These are phyloP conservation scores for Wickerhamomyces strasburgensis DNA, from an alignment of 805 yeast species.

Conservation along the genomic window DNA sequence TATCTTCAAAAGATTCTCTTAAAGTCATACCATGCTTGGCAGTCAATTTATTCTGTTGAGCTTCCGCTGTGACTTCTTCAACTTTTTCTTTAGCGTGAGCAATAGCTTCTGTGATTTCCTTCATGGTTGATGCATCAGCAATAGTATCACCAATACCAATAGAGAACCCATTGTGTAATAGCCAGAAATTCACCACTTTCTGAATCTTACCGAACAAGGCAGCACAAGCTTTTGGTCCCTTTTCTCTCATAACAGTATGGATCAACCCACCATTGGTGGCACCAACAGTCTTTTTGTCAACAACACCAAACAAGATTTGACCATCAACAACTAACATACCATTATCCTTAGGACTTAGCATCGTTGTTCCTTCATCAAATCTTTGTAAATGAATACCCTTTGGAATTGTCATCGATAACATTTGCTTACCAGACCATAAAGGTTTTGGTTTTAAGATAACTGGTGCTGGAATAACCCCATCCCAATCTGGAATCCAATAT, in stretches of 20 bases:
- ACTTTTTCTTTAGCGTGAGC: slow-evolving; percentile 91
- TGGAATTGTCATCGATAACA: slow-evolving; percentile 89
- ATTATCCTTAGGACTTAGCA: slow-evolving; percentile 81
- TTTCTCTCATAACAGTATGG: slow-evolving; percentile 96
- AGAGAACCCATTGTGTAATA: slow-evolving; percentile 93
- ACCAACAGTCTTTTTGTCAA: slow-evolving; percentile 97
- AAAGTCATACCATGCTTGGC: slow-evolving; percentile 99
- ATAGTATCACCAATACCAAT: slow-evolving; percentile 99
- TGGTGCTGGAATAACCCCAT: slow-evolving; percentile 95
- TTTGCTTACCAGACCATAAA: slow-evolving; percentile 96
- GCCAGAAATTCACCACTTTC: slow-evolving; percentile 94
- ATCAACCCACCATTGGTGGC: slow-evolving; percentile 97
- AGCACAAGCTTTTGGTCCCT: slow-evolving; percentile 89
- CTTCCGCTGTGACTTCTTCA: slow-evolving; percentile 87
- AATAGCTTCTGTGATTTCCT: slow-evolving; percentile 86
- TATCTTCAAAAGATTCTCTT: slow-evolving; percentile 97
- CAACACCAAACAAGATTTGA: slow-evolving; percentile 95
- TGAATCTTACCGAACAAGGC: slow-evolving; percentile 88
- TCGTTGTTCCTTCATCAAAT: slow-evolving; percentile 83
- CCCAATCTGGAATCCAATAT: slow-evolving; percentile 99
- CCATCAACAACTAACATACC: slow-evolving; percentile 97
- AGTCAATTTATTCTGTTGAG: slow-evolving; percentile 80
- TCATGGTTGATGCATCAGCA: slow-evolving; percentile 96
- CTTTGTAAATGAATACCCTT: slow-evolving; percentile 93
- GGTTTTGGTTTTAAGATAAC: slow-evolving; percentile 93